phyloP scores from a whole-genome alignment of 768 basidiomycete genomes.

The Suillus brevipes region DNA sequence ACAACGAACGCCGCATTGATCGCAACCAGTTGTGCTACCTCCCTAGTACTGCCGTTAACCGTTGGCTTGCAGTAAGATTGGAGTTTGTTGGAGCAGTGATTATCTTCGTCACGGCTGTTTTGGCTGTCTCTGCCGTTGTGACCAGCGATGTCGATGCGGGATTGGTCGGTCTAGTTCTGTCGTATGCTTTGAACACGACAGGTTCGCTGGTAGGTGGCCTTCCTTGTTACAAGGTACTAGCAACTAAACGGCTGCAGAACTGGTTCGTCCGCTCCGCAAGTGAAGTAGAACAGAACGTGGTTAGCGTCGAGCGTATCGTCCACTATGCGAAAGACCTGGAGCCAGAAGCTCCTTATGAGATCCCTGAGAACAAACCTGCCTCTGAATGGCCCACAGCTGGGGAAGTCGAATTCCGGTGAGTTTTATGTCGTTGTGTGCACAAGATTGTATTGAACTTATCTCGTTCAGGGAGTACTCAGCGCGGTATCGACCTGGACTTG shows the following conservation, averaged over 20 bases:
- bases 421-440: slow-evolving; percentile 11
- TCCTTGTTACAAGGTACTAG: neutral
- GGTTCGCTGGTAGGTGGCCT: slow-evolving; percentile 63
- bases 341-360: slow-evolving; percentile 73
- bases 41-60: slow-evolving; percentile 71
- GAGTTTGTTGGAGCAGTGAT: slow-evolving; percentile 84
- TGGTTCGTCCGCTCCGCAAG: slow-evolving; percentile 82
- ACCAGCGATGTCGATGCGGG: slow-evolving; percentile 84
- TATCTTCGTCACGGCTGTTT: slow-evolving; percentile 67
- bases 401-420: slow-evolving; percentile 68
- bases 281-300: slow-evolving; percentile 90
- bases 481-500: slow-evolving; percentile 77
- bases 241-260: slow-evolving; percentile 46
- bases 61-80: slow-evolving; percentile 82
- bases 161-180: slow-evolving; percentile 81
- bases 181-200: slow-evolving; percentile 82
- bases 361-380: slow-evolving; percentile 55
- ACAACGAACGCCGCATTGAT: slow-evolving; percentile 76
- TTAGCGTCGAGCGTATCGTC: slow-evolving; percentile 84
- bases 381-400: slow-evolving; percentile 75
- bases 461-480: slow-evolving; percentile 65
- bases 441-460: slow-evolving; percentile 3
- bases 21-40: slow-evolving; percentile 82
- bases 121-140: slow-evolving; percentile 70
- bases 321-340: slow-evolving; percentile 70